These are phyloP conservation scores for Triticum timopheevii DNA, from an alignment of 176 grass and related monocot genomes.

Conservation along the genomic window DNA sequence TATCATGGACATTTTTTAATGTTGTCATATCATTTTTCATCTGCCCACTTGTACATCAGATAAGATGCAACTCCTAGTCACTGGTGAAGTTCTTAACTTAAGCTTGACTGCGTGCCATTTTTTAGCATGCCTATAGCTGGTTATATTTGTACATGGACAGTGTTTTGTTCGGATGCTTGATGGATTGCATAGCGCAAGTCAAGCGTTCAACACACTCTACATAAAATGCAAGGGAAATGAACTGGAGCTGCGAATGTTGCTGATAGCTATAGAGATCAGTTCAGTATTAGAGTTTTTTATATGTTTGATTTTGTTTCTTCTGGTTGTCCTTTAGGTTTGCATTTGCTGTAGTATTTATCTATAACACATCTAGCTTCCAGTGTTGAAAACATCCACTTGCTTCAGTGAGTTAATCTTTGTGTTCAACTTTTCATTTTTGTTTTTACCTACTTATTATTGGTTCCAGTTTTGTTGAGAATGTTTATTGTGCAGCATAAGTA, in stretches of 20 bases:
- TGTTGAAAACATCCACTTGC: background rate
- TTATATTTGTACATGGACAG: constrained; percentile 2
- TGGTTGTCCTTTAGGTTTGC: background rate
- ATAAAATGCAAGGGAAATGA: constrained; percentile 9
- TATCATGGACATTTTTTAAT: constrained; percentile 2
- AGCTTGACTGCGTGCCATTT: background rate
- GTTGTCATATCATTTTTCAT: constrained; percentile 5
- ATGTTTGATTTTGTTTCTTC: background rate
- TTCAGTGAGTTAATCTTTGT: constrained; percentile 19
- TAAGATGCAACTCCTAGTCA: background rate
- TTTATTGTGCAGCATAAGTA: background rate
- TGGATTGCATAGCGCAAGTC: background rate
- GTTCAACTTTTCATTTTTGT: constrained; percentile 6
- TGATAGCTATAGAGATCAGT: background rate
- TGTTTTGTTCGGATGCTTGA: background rate
- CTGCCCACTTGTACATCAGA: constrained; percentile 6
- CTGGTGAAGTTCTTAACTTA: background rate
- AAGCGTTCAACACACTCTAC: background rate
- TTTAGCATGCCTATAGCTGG: background rate
- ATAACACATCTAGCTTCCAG: background rate
- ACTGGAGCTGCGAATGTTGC: background rate
- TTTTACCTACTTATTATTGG: background rate
- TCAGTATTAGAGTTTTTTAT: background rate
- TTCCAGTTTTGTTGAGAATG: background rate
- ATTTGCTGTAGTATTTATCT: background rate